Evolutionary conservation across 2,329 filamentous ascomycete genomes (phyloP), one percentile per base, ranked within the genome.

Genomic region (Phoma sp.): DNA sequence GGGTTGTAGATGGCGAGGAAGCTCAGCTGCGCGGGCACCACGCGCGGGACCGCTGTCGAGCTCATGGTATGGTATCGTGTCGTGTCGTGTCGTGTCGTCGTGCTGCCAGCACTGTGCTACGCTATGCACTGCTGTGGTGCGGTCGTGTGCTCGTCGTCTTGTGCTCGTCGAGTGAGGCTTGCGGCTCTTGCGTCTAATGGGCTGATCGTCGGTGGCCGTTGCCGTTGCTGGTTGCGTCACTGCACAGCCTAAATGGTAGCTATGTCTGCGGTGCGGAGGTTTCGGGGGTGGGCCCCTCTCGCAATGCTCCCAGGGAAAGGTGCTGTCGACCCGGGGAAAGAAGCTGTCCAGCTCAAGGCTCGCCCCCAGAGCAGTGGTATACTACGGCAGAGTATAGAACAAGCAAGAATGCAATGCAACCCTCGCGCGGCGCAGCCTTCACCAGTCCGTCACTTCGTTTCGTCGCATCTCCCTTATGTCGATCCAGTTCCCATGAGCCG

Each of bases 1-100:
- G 96, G 95, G 74, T 96, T 98, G 82, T 96, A 99, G 73, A 99
- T 96, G 72, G 93, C 87, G 40, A 99, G 83, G 74, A 95, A 98
- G 66, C 90, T 89, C 27, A 98, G 85, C 70, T 90, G 90, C 32
- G 93, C 93, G 38, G 95, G 93, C 30, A 87, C 79, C 60, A 89
- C 73, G 55, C 69, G 72, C 27, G 71, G 62, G 2, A 66, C 49
- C 1, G 55, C 51, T 0, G 62, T 64, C 8, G 67, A 23, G 42
- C 27, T 38, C 30, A 47, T 37, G 9, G 27, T 39, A 14, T 18
- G 7, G 35, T 1, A 9, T 29, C 27, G 27, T 9, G 27, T 29
- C 27, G 27, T 9, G 27, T 29, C 9, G 27, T 9, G 6, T 29
- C 27, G 6, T 9, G 27, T 29, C 27, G 27, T 29, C 27, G 4